These are phyloP conservation scores for Stephanodiscus triporus DNA, from an alignment of 108 stramenopile genomes.

Conservation along the genomic window DNA sequence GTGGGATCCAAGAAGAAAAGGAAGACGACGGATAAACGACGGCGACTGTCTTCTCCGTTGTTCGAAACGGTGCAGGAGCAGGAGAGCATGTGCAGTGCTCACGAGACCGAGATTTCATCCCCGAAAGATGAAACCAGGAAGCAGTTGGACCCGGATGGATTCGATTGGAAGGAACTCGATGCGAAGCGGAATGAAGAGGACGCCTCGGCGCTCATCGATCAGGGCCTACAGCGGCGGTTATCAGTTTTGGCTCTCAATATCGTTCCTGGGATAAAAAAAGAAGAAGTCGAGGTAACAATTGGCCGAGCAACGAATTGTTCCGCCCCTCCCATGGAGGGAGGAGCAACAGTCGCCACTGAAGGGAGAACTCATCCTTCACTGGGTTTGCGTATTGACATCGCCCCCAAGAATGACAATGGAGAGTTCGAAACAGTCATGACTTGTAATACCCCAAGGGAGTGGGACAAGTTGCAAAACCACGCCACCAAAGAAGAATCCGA, in stretches of 20 bases:
- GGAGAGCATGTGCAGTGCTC: slow-evolving; percentile 2
- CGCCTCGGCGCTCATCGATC: not conserved
- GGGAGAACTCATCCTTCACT: not conserved
- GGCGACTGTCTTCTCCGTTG: not conserved
- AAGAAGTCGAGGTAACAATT: not conserved
- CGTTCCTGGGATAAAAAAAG: not conserved
- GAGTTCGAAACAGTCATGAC: slow-evolving; percentile 19
- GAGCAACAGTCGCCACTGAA: not conserved
- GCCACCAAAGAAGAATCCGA: not conserved
- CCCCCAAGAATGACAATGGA: slow-evolving; percentile 6
- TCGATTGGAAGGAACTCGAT: slow-evolving; percentile 30
- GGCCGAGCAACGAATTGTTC: not conserved
- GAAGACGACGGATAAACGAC: slow-evolving; percentile 19
- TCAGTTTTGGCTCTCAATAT: not conserved
- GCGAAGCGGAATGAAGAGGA: not conserved
- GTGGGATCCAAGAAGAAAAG: slow-evolving; percentile 36
- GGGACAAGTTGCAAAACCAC: not conserved
- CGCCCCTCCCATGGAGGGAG: not conserved
- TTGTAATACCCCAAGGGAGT: slow-evolving; percentile 11
- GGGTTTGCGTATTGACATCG: not conserved
- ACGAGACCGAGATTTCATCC: slow-evolving; percentile 10
- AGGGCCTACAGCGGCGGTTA: not conserved
- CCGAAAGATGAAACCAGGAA: slow-evolving; percentile 15
- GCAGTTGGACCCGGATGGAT: slow-evolving; percentile 28
- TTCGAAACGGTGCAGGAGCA: slow-evolving; percentile 34